These are phyloP conservation scores for Leccinum broughii DNA, from an alignment of 768 basidiomycete species.

Conservation along the genomic window DNA sequence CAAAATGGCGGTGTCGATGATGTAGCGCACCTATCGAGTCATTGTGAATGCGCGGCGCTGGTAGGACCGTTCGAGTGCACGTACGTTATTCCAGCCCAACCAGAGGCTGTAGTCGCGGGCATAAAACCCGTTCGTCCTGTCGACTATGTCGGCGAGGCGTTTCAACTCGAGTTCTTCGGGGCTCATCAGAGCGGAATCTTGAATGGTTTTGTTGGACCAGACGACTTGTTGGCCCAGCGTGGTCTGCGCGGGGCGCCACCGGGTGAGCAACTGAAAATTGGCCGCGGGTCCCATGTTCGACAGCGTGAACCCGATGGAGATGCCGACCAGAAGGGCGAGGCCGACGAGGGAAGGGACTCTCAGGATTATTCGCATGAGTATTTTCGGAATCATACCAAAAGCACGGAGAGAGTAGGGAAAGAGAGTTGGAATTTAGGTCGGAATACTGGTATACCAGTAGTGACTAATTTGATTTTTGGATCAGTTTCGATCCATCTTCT, in stretches of 20 bases:
- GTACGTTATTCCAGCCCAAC: conserved; percentile 52
- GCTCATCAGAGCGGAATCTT: neutral
- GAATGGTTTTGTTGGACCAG: conserved; percentile 11
- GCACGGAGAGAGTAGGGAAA: neutral
- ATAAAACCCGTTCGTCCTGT: conserved; percentile 44
- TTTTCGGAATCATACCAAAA: neutral
- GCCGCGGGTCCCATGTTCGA: conserved; percentile 17
- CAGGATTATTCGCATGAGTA: conserved; percentile 10
- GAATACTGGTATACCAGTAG: neutral
- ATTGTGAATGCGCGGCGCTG: neutral
- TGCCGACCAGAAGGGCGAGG: conserved; percentile 26
- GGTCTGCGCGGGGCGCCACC: conserved; percentile 15
- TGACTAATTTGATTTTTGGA: neutral
- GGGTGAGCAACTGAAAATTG: conserved; percentile 17
- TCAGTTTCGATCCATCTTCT: neutral
- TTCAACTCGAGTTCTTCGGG: conserved; percentile 27
- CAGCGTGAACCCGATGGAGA: conserved; percentile 30
- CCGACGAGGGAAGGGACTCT: conserved; percentile 17
- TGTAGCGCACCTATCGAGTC: conserved; percentile 45
- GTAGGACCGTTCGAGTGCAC: neutral
- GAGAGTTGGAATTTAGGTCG: neutral
- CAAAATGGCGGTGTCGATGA: conserved; percentile 45
- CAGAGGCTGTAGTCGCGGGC: conserved; percentile 48
- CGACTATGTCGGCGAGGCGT: conserved; percentile 36
- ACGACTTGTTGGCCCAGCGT: conserved; percentile 14